phyloP scores from a whole-genome alignment of 768 basidiomycete genomes.

The Amanita phalloides region DNA sequence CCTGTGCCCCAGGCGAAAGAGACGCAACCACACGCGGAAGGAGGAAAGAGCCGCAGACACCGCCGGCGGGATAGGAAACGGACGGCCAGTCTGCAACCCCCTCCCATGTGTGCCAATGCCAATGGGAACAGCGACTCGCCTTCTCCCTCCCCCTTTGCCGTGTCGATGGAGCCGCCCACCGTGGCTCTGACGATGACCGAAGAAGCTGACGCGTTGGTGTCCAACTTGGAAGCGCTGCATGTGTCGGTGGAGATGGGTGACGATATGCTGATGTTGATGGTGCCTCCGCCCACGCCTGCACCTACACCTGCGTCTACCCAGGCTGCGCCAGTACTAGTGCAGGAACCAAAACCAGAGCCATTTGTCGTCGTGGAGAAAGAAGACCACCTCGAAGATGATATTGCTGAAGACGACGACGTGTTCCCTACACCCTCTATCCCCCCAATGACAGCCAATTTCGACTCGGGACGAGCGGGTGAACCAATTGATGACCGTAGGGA shows the following conservation, averaged over 20 bases:
- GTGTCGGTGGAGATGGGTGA: conserved; percentile 13
- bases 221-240: conserved; percentile 22
- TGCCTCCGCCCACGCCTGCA: conserved; percentile 3
- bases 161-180: neutral
- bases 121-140: neutral
- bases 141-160: neutral
- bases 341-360: neutral
- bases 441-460: neutral
- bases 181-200: neutral
- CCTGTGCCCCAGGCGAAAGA: conserved; percentile 34
- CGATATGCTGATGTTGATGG: conserved; percentile 7
- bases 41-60: neutral
- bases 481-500: conserved; percentile 16
- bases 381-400: conserved; percentile 5
- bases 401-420: conserved; percentile 23
- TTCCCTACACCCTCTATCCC: conserved; percentile 20
- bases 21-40: conserved; percentile 16
- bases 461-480: conserved; percentile 13
- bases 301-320: neutral
- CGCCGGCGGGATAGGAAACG: conserved; percentile 10
- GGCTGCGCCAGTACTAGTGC: no score
- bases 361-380: neutral
- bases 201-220: conserved; percentile 17
- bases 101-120: neutral
- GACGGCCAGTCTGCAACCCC: neutral